These are phyloP conservation scores for Penicillium herquei DNA, from an alignment of 495 filamentous ascomycete species.

Conservation along the genomic window DNA sequence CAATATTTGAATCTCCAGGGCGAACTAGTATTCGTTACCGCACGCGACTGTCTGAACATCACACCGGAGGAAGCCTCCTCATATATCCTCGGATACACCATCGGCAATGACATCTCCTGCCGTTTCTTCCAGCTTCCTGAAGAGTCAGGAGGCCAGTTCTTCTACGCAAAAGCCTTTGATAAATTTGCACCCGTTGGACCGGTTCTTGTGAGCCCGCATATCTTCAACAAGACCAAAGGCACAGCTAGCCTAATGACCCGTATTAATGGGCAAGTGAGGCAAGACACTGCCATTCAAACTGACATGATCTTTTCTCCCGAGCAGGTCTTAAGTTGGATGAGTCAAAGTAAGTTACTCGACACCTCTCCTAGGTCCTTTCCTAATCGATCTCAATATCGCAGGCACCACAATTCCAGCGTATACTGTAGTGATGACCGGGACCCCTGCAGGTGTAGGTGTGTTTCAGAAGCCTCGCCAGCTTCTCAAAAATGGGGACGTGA, in stretches of 20 bases:
- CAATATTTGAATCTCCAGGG: constrained; percentile 13
- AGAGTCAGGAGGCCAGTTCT: constrained; percentile 39
- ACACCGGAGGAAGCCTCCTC: constrained; percentile 23
- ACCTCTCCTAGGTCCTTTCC: background rate
- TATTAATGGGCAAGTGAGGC: background rate
- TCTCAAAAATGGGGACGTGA: background rate
- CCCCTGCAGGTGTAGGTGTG: constrained; percentile 6
- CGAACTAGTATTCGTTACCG: constrained; percentile 39
- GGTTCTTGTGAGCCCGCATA: constrained; percentile 24
- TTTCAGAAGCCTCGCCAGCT: constrained; percentile 10
- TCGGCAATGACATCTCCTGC: constrained; percentile 47
- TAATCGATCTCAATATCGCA: background rate
- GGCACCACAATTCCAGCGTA: constrained; percentile 69
- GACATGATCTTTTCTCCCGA: background rate
- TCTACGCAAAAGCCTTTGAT: constrained; percentile 48
- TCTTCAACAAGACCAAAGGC: background rate
- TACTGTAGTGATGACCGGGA: constrained; percentile 8
- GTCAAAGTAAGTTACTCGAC: background rate
- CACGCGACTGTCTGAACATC: constrained; percentile 34
- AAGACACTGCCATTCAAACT: background rate
- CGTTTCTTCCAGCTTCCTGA: constrained; percentile 39
- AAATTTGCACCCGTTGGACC: constrained; percentile 48
- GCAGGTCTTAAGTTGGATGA: background rate
- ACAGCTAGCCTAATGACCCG: background rate
- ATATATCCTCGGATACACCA: constrained; percentile 47